These are phyloP conservation scores for Gardenia jasminoides DNA, from an alignment of 257 asterid genomes.

Conservation along the genomic window DNA sequence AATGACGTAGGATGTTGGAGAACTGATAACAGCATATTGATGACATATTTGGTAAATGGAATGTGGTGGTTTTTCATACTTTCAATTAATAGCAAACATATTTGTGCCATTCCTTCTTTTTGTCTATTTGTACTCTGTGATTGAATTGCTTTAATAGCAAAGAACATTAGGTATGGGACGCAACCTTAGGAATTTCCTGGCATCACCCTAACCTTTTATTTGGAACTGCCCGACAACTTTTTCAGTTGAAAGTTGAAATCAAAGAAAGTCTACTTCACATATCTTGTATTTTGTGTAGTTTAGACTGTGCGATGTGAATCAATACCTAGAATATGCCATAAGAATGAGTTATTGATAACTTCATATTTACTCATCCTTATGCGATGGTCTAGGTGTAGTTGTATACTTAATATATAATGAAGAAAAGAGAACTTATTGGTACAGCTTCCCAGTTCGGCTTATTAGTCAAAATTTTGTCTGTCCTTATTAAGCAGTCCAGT, in stretches of 20 bases:
- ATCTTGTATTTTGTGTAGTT: not conserved
- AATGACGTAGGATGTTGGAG: not conserved
- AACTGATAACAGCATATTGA: not conserved
- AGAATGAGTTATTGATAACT: not conserved
- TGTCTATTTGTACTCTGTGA: not conserved
- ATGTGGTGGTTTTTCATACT: not conserved
- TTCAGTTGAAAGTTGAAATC: not conserved
- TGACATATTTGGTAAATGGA: not conserved
- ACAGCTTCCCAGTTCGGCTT: not conserved
- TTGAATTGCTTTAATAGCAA: not conserved
- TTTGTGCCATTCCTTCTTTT: not conserved
- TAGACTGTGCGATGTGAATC: not conserved
- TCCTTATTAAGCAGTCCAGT: not conserved
- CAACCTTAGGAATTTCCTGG: not conserved
- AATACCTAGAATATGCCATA: not conserved
- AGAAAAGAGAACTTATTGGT: not conserved
- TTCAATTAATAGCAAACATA: not conserved
- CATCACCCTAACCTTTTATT: not conserved
- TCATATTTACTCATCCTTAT: not conserved
- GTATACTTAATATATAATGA: not conserved
- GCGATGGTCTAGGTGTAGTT: not conserved
- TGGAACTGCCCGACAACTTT: not conserved
- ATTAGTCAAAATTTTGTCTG: not conserved
- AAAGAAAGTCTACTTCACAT: not conserved
- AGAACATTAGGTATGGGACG: not conserved